Conservation (phyloP, 352 stramenopile species). For the Phytophthora citrophthora region DNA sequence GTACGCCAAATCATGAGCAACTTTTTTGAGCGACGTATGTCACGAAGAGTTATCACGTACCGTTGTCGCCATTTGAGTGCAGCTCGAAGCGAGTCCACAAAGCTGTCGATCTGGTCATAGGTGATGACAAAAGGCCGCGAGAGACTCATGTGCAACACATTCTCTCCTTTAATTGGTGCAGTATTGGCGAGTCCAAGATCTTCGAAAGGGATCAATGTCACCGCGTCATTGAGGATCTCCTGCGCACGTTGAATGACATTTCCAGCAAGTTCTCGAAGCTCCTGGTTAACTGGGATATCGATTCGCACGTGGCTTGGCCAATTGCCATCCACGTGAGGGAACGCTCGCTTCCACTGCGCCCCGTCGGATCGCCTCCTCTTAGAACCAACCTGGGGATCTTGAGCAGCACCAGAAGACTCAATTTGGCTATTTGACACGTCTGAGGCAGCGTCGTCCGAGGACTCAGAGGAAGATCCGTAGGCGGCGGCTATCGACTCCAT, state of each 20-base stretch:
- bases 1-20: constrained; percentile 1
- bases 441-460: constrained; percentile 21
- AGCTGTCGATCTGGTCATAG: constrained; percentile 70
- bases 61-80: constrained; percentile 75
- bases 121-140: constrained; percentile 79
- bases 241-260: constrained; percentile 43
- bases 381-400: constrained; percentile 6
- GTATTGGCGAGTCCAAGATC: constrained; percentile 17
- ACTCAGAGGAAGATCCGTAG: constrained; percentile 44
- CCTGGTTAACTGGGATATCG: constrained; percentile 34
- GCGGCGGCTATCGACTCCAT: constrained; percentile 52
- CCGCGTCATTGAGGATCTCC: constrained; percentile 22
- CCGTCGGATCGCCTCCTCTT: constrained; percentile 58
- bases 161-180: constrained; percentile 8
- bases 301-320: constrained; percentile 83
- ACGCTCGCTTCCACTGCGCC: constrained; percentile 60
- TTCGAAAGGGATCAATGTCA: constrained; percentile 47
- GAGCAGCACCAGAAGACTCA: background rate
- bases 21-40: background rate
- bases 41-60: constrained; percentile 28
- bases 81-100: constrained; percentile 67
- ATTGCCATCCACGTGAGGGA: constrained; percentile 81
- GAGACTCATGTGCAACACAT: constrained; percentile 69
- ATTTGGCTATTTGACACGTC: constrained; percentile 29
- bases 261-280: constrained; percentile 34